Evolutionary conservation across 1,139 yeast genomes (phyloP).

Genomic region (Pichia sp.): DNA sequence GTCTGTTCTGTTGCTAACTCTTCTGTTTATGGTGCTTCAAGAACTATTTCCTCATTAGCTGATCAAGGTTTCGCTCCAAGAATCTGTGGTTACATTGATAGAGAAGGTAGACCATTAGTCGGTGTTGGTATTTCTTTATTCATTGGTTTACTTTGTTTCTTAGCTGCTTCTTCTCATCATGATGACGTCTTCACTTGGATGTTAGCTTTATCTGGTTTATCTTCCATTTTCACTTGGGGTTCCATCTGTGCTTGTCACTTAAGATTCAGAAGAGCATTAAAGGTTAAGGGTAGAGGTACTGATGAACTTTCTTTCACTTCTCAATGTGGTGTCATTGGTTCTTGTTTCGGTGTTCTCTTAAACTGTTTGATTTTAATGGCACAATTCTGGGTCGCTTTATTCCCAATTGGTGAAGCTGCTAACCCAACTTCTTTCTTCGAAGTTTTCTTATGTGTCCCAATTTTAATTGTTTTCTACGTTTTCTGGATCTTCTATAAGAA

Average conservation of each 20-base stretch:
- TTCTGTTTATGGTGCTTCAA: conserved; percentile 73
- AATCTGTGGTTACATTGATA: conserved; percentile 70
- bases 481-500: conserved; percentile 57
- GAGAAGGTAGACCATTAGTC: conserved; percentile 68
- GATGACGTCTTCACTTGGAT: conserved; percentile 77
- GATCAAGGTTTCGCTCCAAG: conserved; percentile 81
- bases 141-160: conserved; percentile 68
- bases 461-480: conserved; percentile 54
- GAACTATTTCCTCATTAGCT: conserved; percentile 80
- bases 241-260: conserved; percentile 75
- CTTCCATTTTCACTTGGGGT: conserved; percentile 84
- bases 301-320: conserved; percentile 70
- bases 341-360: conserved; percentile 59
- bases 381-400: conserved; percentile 71
- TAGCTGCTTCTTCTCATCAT: conserved; percentile 67
- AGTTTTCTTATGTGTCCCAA: conserved; percentile 62
- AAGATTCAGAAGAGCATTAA: conserved; percentile 75
- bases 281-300: conserved; percentile 58
- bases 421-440: conserved; percentile 58
- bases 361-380: conserved; percentile 68
- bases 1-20: conserved; percentile 75
- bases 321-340: conserved; percentile 69
- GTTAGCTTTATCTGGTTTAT: conserved; percentile 78
- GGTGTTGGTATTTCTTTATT: conserved; percentile 57
- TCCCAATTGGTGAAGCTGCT: conserved; percentile 59